A percentile compares a stretch with the other conserved stretches of the same genome.
phyloP scores from a whole-genome alignment of 495 filamentous ascomycete species.

The Filosporella fistucella region DNA sequence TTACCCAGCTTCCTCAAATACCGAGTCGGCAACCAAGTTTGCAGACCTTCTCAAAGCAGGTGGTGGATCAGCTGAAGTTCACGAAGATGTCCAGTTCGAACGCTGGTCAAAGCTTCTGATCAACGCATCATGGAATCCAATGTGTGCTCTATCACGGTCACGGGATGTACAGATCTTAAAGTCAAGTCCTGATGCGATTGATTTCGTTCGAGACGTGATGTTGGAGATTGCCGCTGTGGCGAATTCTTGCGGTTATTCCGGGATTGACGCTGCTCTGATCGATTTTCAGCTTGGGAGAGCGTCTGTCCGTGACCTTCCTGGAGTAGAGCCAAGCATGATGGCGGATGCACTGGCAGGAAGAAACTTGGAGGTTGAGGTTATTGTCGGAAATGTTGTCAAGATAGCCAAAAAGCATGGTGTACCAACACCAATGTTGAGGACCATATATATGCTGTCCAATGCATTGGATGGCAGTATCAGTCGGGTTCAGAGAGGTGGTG shows the following conservation, averaged over 20 bases:
- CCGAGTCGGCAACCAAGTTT: constrained; percentile 27
- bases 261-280: constrained; percentile 33
- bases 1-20: constrained; percentile 34
- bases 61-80: constrained; percentile 33
- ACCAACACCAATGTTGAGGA: constrained; percentile 36
- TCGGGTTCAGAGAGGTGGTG: no score
- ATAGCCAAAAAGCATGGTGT: constrained; percentile 37
- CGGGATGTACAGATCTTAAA: constrained; percentile 38
- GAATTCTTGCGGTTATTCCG: constrained; percentile 34
- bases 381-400: constrained; percentile 45
- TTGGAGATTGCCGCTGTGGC: constrained; percentile 44
- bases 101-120: constrained; percentile 49
- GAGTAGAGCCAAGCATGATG: constrained; percentile 49
- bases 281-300: constrained; percentile 33
- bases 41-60: constrained; percentile 30
- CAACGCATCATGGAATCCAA: constrained; percentile 48
- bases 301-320: constrained; percentile 30
- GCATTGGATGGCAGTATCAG: constrained; percentile 21
- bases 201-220: constrained; percentile 39
- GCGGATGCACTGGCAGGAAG: constrained; percentile 39
- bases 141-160: constrained; percentile 42
- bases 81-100: constrained; percentile 43
- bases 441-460: constrained; percentile 33
- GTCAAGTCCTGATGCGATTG: constrained; percentile 28
- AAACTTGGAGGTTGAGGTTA: constrained; percentile 47